Conservation (phyloP, 2,329 filamentous ascomycete genomes). For the Fusarium drepaniforme region DNA sequence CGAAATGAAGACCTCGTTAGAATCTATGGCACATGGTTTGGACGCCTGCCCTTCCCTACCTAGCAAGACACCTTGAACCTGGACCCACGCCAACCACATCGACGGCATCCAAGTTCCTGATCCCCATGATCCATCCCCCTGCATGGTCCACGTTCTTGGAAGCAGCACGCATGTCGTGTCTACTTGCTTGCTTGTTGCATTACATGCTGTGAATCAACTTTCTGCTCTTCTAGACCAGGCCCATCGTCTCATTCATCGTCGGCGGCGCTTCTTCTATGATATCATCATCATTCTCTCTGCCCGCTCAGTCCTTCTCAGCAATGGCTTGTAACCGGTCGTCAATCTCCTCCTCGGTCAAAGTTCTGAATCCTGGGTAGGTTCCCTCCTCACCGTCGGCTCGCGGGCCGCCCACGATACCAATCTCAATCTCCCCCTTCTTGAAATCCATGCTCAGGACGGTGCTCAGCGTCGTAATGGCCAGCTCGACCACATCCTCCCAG, state of each 20-base stretch:
- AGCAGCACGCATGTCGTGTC: slow-evolving; percentile 26
- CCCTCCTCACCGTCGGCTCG: slow-evolving; percentile 85
- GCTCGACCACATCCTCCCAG: slow-evolving; percentile 98
- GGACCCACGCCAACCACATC: slow-evolving; percentile 28
- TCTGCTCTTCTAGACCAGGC: slow-evolving; percentile 20
- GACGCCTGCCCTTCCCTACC: slow-evolving; percentile 29
- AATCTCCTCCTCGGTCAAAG: slow-evolving; percentile 96
- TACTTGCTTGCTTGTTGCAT: slow-evolving; percentile 13
- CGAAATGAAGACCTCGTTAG: slow-evolving; percentile 32
- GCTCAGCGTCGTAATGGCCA: slow-evolving; percentile 95
- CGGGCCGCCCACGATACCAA: slow-evolving; percentile 95
- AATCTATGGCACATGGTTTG: slow-evolving; percentile 46
- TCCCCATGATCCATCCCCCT: slow-evolving; percentile 38
- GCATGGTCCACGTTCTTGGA: slow-evolving; percentile 39
- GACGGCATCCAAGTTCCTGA: slow-evolving; percentile 32
- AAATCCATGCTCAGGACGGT: slow-evolving; percentile 98
- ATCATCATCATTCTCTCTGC: slow-evolving; percentile 30
- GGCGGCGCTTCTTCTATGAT: slow-evolving; percentile 25
- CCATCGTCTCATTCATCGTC: slow-evolving; percentile 23
- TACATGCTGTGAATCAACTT: slow-evolving; percentile 36
- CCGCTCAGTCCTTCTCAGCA: slow-evolving; percentile 92
- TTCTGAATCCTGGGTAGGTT: slow-evolving; percentile 83
- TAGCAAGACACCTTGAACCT: slow-evolving; percentile 33
- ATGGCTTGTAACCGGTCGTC: slow-evolving; percentile 98
- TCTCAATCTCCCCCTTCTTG: slow-evolving; percentile 99